Conservation (phyloP, 352 stramenopile species). For the Aphanomyces cochlioides region DNA sequence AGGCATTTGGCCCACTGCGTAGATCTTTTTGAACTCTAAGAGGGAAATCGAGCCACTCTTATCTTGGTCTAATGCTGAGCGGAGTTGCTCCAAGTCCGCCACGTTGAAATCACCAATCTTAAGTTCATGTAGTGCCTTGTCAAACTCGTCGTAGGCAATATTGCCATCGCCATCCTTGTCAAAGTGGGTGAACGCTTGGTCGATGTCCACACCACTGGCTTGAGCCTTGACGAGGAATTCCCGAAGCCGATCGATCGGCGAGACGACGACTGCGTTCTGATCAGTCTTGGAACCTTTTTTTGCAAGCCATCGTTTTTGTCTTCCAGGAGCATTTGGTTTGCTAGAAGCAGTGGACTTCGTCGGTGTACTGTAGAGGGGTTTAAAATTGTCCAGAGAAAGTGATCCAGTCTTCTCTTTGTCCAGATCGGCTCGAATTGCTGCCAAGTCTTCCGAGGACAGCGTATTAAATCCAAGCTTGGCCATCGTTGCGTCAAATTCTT, state of each 20-base stretch:
- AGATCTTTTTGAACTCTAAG: constrained; percentile 37
- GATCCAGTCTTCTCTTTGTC: constrained; percentile 48
- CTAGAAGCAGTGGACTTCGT: background rate
- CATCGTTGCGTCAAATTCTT: constrained; percentile 33
- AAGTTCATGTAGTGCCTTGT: constrained; percentile 45
- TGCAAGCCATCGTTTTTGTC: background rate
- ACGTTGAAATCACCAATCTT: constrained; percentile 41
- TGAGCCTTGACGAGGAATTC: constrained; percentile 31
- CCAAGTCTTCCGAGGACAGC: constrained; percentile 14
- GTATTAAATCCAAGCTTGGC: constrained; percentile 37
- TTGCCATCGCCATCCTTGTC: constrained; percentile 45
- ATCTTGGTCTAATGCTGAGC: constrained; percentile 51
- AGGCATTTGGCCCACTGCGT: constrained; percentile 6
- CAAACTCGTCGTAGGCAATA: constrained; percentile 57
- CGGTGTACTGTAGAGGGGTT: constrained; percentile 31
- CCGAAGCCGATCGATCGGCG: constrained; percentile 22
- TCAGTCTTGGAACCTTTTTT: constrained; percentile 1
- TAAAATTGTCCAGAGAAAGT: constrained; percentile 56
- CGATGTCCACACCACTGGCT: constrained; percentile 33
- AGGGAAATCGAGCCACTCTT: constrained; percentile 43
- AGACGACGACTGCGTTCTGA: background rate
- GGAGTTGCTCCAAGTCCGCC: constrained; percentile 39
- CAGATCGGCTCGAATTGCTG: constrained; percentile 30
- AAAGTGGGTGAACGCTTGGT: constrained; percentile 40
- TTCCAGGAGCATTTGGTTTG: background rate